Evolutionary conservation across 176 grass and related monocot genomes (phyloP), one percentile per base, ranked within the genome.

Genomic region (Avena sativa): DNA sequence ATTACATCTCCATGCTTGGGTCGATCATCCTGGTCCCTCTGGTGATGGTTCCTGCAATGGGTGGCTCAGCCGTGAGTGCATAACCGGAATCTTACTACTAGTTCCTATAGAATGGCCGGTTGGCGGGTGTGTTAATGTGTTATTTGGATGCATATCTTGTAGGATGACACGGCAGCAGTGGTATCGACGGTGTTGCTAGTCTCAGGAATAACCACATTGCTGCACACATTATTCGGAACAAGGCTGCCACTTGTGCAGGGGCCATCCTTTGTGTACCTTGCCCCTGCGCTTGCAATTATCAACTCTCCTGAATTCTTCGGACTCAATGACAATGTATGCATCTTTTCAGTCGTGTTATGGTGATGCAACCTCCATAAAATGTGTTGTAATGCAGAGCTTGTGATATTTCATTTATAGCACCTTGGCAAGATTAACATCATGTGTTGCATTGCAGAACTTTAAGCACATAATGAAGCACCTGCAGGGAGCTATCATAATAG

Each of bases 391-490:
- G 25, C 56, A 55, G 53, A 9, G 6, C 14, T 67, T 38, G 17
- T 58, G 65, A 4, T 62, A 38, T 59, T 86, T 60, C 34, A 50
- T 78, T 47, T 61, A 51, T 9, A 60, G 20, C 43, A 21, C 28
- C 34, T 70, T 62, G 43, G 43, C n/a, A 8, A 69, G n/a, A 52
- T 80, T 67, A 88, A 53, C 74, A 57, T 74, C 9, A 32, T 58
- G 15, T 58, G 23, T 76, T 46, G 44, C 17, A 61, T 81, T 90
- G 89, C 94, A 99, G 97, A 99, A 86, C 51, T 99, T 99, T 91
- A 99, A 93, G 84, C 97, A 99, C 49, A 93, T 96, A 79, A 99
- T 99, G 97, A 99, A 96, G 91, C 92, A 99, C 80, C 76, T 99
- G 34, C 97, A 99, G 62, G 97, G 97, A 85, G 97, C 97, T 88